A percentile compares a stretch with the other conserved stretches of the same genome.
These are phyloP conservation scores for Graphilbum ipis-grandicollis DNA, from an alignment of 2,329 filamentous ascomycete genomes.

Conservation along the genomic window DNA sequence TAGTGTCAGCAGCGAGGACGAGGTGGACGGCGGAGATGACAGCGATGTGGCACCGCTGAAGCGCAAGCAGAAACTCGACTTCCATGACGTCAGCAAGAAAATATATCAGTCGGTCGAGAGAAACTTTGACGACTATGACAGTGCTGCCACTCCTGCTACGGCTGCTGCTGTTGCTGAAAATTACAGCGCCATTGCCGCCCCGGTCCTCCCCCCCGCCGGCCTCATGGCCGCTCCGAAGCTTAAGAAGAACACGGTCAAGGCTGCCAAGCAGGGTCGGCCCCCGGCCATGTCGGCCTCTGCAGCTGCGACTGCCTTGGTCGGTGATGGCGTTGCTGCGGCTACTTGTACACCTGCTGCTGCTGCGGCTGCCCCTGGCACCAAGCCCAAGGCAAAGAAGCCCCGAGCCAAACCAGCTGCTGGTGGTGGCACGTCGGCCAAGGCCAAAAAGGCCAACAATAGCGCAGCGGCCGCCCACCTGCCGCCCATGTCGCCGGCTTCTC, in stretches of 20 bases:
- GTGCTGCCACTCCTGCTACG: conserved; percentile 37
- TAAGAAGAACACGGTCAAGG: conserved; percentile 22
- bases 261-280: conserved; percentile 12
- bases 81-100: conserved; percentile 23
- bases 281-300: too few species aligned
- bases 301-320: too few species aligned
- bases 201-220: conserved; percentile 3
- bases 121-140: conserved; percentile 32
- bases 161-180: conserved; percentile 17
- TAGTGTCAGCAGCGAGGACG: conserved; percentile 31
- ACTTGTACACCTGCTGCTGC: background rate
- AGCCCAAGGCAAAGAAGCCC: background rate
- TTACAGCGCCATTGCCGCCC: background rate
- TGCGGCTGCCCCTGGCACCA: background rate
- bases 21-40: conserved; percentile 28
- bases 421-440: conserved; percentile 13
- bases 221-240: conserved; percentile 21
- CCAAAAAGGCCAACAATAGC: conserved; percentile 21
- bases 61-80: conserved; percentile 39
- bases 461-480: background rate
- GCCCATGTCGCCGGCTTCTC: conserved; percentile 46
- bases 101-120: conserved; percentile 32
- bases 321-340: background rate
- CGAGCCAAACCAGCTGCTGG: background rate
- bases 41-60: conserved; percentile 24